Conservation (phyloP, 2,329 filamentous ascomycete genomes). For the Aspergillus sp. region DNA sequence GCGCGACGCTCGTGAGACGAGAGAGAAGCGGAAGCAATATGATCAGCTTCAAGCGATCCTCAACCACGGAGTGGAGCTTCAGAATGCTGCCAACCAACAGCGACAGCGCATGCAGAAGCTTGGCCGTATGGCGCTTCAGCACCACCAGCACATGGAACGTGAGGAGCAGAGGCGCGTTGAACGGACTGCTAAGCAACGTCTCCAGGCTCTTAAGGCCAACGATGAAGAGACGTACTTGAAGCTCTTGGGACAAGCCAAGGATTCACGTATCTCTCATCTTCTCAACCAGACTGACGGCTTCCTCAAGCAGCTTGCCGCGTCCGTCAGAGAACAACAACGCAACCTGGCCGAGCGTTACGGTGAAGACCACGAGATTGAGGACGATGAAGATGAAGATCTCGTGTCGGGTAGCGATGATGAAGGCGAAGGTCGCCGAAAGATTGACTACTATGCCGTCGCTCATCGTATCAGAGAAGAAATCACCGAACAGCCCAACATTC, state of each 20-base stretch:
- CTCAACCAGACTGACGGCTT: conserved; percentile 97
- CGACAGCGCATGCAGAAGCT: conserved; percentile 79
- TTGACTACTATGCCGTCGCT: conserved; percentile 98
- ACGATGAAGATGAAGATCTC: conserved; percentile 63
- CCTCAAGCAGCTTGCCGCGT: conserved; percentile 90
- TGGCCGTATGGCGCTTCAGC: conserved; percentile 80
- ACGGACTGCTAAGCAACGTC: conserved; percentile 97
- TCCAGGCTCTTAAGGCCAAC: conserved; percentile 97
- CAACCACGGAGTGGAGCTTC: conserved; percentile 76
- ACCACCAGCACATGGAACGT: conserved; percentile 96
- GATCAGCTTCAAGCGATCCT: conserved; percentile 89
- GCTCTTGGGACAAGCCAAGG: conserved; percentile 95
- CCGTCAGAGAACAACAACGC: conserved; percentile 90
- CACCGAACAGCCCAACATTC: conserved; percentile 74
- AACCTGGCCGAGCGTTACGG: conserved; percentile 78
- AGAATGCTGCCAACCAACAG: conserved; percentile 65
- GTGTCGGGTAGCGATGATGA: conserved; percentile 67
- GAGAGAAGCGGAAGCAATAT: conserved; percentile 95
- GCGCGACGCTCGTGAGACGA: conserved; percentile 88
- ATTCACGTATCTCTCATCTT: conserved; percentile 97
- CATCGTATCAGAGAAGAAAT: conserved; percentile 95
- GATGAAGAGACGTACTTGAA: conserved; percentile 99
- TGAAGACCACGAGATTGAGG: conserved; percentile 55
- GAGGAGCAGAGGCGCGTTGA: conserved; percentile 99
- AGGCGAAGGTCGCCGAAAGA: conserved; percentile 66